phyloP scores from a whole-genome alignment of 140 eudicot genomes.

The Cichorium intybus region DNA sequence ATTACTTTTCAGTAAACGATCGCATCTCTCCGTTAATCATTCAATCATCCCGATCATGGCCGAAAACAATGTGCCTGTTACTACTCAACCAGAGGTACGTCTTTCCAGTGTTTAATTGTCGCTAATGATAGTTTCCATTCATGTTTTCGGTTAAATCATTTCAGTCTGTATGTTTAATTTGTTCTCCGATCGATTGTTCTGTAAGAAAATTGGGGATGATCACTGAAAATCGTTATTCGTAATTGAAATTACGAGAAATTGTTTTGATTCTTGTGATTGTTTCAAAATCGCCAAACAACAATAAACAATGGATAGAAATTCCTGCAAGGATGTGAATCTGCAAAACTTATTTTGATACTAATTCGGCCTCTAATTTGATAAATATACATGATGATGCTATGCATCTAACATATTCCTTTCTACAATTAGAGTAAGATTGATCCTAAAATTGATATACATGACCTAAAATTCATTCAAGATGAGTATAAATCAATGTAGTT shows the following conservation, averaged over 20 bases:
- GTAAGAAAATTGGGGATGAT: neutral
- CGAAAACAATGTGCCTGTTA: conserved; percentile 5
- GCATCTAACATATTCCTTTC: neutral
- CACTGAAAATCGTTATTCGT: neutral
- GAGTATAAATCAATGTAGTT: neutral
- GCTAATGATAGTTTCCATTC: neutral
- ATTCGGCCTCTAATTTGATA: no score
- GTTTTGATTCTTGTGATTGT: neutral
- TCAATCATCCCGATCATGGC: conserved; percentile 20
- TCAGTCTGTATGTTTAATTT: neutral
- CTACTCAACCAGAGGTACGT: conserved; percentile 23
- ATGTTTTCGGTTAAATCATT: neutral
- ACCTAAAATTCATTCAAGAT: no score
- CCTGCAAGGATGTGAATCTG: neutral
- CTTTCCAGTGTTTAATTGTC: conserved; percentile 13
- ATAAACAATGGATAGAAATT: neutral
- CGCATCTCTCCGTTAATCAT: neutral
- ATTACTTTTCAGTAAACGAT: neutral
- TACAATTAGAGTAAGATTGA: neutral
- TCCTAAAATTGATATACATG: neutral
- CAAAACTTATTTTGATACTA: neutral
- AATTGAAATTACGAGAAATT: neutral
- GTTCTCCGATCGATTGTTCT: neutral
- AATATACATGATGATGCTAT: neutral
- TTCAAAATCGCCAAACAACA: neutral